Evolutionary conservation across 2,329 filamentous ascomycete species (phyloP), one percentile per base, ranked within the genome.

Genomic region (Aspergillus fischeri): DNA sequence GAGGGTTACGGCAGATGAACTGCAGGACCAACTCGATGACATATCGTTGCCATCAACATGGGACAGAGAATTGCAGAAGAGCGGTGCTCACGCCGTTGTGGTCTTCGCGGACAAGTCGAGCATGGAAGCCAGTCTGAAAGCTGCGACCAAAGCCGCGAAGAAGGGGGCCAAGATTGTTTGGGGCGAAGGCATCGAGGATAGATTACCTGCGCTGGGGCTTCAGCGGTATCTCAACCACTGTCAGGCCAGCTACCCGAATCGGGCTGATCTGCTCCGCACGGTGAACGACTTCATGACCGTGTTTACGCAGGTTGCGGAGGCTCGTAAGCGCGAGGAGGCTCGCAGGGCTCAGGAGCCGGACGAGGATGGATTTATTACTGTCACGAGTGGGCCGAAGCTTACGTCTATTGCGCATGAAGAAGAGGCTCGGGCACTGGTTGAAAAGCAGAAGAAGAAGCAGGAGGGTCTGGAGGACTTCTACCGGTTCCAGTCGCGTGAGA

Each of bases 331-430:
- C 69, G 63, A 86, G 78, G 76, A 81, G 79, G 70, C 88, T 77
- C 70, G 83, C 55, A 78, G 88, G 60, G 86, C 90, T 59, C 88
- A 89, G 64, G 87, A 91, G 67, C 91, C 93, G 0, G 94, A 99
- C 73, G 92, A 91, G 69, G 94, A 99, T 73, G 94, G 94, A 1
- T 99, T 99, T 72, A 83, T 97, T 51, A 97, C 92, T 3, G 94
- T 99, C 25, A 89, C 87, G 1, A 83, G 90, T 54, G 92, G 92
- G 27, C 89, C 90, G 42, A 81, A 82, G 58, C 80, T 88, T 57
- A 81, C 81, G 6, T 89, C 88, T n/a, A 86, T 90, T 1, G 92
- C 90, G 1, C 83, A 87, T 54, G 82, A 86, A 60, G 88, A 88
- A 64, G 91, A 89, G 66, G 85, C 86, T 17, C 83, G 86, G 68